Conservation (phyloP, 768 basidiomycete genomes). For the Clathrus columnatus region DNA sequence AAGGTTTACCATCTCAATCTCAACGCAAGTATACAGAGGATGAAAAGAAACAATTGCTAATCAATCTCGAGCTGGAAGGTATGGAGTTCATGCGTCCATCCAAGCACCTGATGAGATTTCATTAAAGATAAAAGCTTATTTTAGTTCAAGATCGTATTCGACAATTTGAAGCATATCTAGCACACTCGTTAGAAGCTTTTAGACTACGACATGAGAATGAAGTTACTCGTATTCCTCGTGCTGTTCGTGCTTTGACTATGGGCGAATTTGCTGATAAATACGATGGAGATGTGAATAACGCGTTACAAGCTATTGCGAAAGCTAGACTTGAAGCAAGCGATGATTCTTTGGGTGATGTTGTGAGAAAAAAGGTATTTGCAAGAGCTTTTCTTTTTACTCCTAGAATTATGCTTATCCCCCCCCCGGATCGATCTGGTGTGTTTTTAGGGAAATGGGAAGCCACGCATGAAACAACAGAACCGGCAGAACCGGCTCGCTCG, state of each 20-base stretch:
- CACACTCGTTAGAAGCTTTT: constrained; percentile 66
- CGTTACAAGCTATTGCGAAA: constrained; percentile 58
- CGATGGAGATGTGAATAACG: constrained; percentile 64
- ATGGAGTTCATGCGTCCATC: constrained; percentile 13
- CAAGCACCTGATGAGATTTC: neutral
- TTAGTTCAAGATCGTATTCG: constrained; percentile 65
- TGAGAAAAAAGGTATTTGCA: constrained; percentile 43
- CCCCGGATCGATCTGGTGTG: neutral
- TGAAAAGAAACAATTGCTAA: constrained; percentile 67
- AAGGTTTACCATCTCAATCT: neutral
- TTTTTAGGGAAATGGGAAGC: constrained; percentile 43
- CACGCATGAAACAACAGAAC: constrained; percentile 46
- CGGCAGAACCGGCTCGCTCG: constrained; percentile 37
- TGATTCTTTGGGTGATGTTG: constrained; percentile 40
- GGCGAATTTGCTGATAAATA: constrained; percentile 74
- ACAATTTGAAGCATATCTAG: constrained; percentile 69
- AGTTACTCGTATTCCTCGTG: constrained; percentile 65
- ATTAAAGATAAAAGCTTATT: neutral
- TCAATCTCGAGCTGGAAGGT: constrained; percentile 80
- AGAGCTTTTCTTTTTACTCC: neutral
- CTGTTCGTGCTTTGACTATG: constrained; percentile 63
- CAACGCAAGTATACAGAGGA: constrained; percentile 42
- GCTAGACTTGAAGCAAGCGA: constrained; percentile 39
- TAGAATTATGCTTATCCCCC: neutral
- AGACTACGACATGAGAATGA: constrained; percentile 66